Evolutionary conservation across 257 asterid species (phyloP).

Genomic region (Datura wrightii): DNA sequence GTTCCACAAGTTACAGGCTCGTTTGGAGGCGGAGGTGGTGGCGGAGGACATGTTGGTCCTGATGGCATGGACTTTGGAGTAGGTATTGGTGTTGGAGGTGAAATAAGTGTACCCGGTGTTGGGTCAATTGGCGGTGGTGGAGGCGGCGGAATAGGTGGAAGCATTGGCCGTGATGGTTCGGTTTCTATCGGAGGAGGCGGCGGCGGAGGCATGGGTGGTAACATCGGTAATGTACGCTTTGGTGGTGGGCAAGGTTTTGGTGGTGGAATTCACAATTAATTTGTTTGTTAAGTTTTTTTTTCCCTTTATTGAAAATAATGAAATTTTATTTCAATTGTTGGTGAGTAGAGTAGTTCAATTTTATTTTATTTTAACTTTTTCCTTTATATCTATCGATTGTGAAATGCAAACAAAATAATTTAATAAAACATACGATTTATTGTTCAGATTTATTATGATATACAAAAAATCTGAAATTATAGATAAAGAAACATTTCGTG

Average conservation of each 20-base stretch:
- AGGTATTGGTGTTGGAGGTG: conserved; percentile 18
- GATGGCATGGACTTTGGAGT: conserved; percentile 21
- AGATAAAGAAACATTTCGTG: neutral
- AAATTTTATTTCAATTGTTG: neutral
- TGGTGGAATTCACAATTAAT: neutral
- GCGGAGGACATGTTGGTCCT: conserved; percentile 3
- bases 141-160: conserved; percentile 23
- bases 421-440: neutral
- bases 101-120: neutral
- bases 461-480: neutral
- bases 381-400: neutral
- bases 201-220: neutral
- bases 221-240: neutral
- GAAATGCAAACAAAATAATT: neutral
- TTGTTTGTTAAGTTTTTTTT: neutral
- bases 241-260: conserved; percentile 17
- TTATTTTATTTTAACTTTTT: neutral
- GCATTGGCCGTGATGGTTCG: conserved; percentile 17
- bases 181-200: conserved; percentile 1
- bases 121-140: conserved; percentile 32
- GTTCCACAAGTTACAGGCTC: conserved; percentile 22
- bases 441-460: neutral
- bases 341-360: neutral
- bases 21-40: conserved; percentile 27
- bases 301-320: neutral